Base-by-base conservation (phyloP, 257 asterid genomes). In the Linaria vulgaris region DNA sequence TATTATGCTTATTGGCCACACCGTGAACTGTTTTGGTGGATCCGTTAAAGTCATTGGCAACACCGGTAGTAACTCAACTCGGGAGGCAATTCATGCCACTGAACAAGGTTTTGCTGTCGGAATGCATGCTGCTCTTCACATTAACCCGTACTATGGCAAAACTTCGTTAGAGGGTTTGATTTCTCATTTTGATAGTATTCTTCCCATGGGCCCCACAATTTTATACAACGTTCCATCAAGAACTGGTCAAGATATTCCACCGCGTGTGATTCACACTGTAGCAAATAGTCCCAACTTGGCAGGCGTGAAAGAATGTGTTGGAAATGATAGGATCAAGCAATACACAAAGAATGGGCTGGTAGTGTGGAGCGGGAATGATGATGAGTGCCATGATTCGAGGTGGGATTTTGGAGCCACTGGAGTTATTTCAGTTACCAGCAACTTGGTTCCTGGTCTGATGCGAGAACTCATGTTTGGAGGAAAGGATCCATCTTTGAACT, bases 21-120 rank as follows among this genome's bases (percentile, higher is more conserved):
- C 97, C 0, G 88, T 90, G 14, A 90, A 83, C 82, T 90, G 96
- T 51, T 90, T 87, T 27, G 97, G 96, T 25, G 86, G 84, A 22
- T 87, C 90, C 45, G 73, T 90, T 73, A 87, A 87, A 72, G 95
- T 87, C 31, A 83, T 90, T 6, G 97, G 98, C 60, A 91, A 88
- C 81, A 86, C 96, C 0, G 95, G 98, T 56, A 85, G 95, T 76
- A 88, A 91, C 89, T 88, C 96, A 12, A 85, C 96, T 19, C 77
- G 85, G 50, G 97, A 91, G 76, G 97, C 97, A 59, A 82, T 86
- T 39, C 95, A 88, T 25, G 97, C 97, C 34, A 82, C 95, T 0
- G 96, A 91, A 68, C 98, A 88, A 53, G 98, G 98, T 43, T 91
- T 88, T 72, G 96, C 90, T 5, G 96, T 91, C 17, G 98, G 98